Base-by-base conservation (phyloP, 1,284 basidiomycete species). In the Heliocybe sulcata region DNA sequence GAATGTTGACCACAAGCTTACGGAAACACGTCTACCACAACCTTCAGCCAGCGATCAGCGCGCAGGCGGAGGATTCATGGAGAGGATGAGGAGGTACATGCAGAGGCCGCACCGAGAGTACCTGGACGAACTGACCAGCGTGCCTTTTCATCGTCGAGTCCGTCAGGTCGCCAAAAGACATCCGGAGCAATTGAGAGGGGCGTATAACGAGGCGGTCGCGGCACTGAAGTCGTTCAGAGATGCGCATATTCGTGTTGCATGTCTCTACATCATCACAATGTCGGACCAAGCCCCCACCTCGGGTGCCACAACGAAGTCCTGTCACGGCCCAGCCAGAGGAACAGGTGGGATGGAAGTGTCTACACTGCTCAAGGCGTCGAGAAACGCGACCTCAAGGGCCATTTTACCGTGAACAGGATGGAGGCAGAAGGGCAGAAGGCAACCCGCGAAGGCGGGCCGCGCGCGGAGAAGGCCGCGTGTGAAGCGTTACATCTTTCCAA, bases 301-400 rank as follows among this genome's bases (percentile, higher is more conserved):
- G 47, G 79, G 75, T 72, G 75, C 80, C 69, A 75, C 70, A 49
- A 67, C 85, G 55, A 77, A 83, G 58, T 68, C 67, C 29, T 66
- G 38, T 20, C 19, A 6, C n/a, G 71, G 73, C 11, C 79, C 76
- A n/a, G 76, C 73, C n/a, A 76, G 77, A 23, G 94, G 94, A 1
- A 96, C 94, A 0, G 94, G 94, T 19, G 94, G 94, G 2, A 96
- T 87, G 57, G 84, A 87, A 53, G 73, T 97, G 23, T 82, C 91
- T n/a, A 71, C 81, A 26, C 81, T 96, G 54, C 76, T 98, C 58
- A 97, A 96, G 70, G 83, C 87, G 16, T 91, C 90, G 26, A 79
- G 94, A 56, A 93, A 96, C 63, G 90, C 93, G 29, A 97, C 94
- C 6, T 26, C 23, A 3, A 49, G 47, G 22, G 20, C 47, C 4